A percentile compares a stretch with the other conserved stretches of the same genome.
Conservation (phyloP, 768 basidiomycete species). For the Mycena olivaceomarginata region DNA sequence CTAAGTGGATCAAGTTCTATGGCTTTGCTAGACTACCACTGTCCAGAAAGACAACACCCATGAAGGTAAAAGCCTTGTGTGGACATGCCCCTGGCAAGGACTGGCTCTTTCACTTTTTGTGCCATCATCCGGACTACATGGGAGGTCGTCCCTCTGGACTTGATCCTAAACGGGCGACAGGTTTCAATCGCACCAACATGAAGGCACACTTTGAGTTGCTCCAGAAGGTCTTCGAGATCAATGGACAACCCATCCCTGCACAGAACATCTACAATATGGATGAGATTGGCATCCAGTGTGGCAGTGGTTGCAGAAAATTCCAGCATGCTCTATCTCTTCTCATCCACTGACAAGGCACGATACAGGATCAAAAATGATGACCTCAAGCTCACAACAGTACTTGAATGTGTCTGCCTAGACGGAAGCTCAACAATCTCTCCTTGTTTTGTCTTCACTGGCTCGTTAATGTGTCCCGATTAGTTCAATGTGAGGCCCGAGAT, state of each 20-base stretch:
- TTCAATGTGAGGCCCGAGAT: too few species aligned
- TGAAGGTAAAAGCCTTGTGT: slow-evolving; percentile 5
- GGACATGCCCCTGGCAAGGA: background rate
- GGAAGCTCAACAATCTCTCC: too few species aligned
- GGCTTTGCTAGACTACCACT: background rate
- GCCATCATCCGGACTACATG: slow-evolving; percentile 12
- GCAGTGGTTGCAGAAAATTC: too few species aligned
- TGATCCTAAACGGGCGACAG: background rate
- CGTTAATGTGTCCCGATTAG: too few species aligned
- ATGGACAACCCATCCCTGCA: background rate
- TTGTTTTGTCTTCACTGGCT: too few species aligned
- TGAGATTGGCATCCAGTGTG: background rate
- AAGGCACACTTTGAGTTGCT: background rate
- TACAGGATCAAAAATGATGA: too few species aligned
- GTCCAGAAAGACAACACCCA: background rate
- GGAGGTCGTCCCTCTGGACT: background rate
- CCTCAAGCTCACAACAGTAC: too few species aligned
- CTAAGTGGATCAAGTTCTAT: slow-evolving; percentile 3
- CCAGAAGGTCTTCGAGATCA: background rate
- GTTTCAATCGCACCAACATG: background rate
- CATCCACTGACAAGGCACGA: too few species aligned
- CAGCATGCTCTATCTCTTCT: too few species aligned
- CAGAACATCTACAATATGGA: slow-evolving; percentile 7
- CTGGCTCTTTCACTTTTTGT: slow-evolving; percentile 1
- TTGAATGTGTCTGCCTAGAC: too few species aligned